Evolutionary conservation across 176 grass and related monocot genomes (phyloP).

Genomic region (Phoenix dactylifera): DNA sequence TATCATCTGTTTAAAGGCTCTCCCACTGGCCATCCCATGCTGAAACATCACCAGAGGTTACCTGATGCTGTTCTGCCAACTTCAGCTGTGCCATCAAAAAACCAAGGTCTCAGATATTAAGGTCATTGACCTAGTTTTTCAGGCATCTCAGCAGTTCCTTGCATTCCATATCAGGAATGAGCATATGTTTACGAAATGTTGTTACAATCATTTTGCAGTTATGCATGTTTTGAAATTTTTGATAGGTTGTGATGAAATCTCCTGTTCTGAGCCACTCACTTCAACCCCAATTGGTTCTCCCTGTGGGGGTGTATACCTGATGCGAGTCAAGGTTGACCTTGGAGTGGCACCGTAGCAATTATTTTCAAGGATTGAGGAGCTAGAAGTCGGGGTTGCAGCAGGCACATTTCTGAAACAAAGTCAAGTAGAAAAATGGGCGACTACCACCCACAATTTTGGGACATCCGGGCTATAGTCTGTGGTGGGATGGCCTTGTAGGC

Average conservation of each 20-base stretch:
- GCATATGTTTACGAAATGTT: too few relatives aligned
- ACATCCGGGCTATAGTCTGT: too few relatives aligned
- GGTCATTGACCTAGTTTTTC: background rate
- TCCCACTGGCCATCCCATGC: slow-evolving; percentile 16
- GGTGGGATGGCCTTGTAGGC: too few relatives aligned
- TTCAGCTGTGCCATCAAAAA: slow-evolving; percentile 27
- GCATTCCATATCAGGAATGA: too few relatives aligned
- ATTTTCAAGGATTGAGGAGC: slow-evolving; percentile 59
- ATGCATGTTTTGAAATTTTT: slow-evolving; percentile 6
- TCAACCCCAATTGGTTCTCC: slow-evolving; percentile 79
- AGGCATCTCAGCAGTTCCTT: too few relatives aligned
- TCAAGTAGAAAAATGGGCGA: background rate
- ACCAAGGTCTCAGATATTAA: slow-evolving; percentile 39
- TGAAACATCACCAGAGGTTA: slow-evolving; percentile 40
- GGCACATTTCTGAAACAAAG: slow-evolving; percentile 70
- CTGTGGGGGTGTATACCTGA: slow-evolving; percentile 73
- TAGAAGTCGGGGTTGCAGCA: slow-evolving; percentile 62
- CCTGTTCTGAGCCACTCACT: slow-evolving; percentile 60
- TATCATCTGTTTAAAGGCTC: slow-evolving; percentile 25
- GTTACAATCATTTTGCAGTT: too few relatives aligned
- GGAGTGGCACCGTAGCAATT: slow-evolving; percentile 54
- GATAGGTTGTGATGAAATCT: slow-evolving; percentile 49
- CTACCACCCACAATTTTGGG: too few relatives aligned
- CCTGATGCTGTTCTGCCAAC: slow-evolving; percentile 26
- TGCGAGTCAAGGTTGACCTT: slow-evolving; percentile 65